Conservation (phyloP, 2,329 filamentous ascomycete genomes). For the Didymosphaeria variabile region DNA sequence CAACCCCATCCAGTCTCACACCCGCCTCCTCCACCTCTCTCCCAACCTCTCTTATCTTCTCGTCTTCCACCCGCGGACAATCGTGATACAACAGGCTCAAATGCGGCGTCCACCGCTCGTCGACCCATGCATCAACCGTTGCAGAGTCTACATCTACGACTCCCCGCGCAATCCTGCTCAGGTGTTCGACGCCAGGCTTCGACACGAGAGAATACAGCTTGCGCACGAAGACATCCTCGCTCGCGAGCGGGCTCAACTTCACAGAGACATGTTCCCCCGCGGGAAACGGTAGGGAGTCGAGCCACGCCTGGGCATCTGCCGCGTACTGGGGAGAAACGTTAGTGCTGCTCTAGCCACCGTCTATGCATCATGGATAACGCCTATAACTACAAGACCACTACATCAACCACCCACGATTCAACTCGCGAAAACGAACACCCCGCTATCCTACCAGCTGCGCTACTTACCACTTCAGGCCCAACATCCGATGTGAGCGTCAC, state of each 20-base stretch:
- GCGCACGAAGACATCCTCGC: slow-evolving; percentile 49
- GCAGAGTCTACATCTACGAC: slow-evolving; percentile 32
- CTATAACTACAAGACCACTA: too few species aligned
- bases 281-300: slow-evolving; percentile 42
- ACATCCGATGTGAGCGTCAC: slow-evolving; percentile 54
- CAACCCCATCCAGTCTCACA: slow-evolving; percentile 31
- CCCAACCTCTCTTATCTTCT: slow-evolving; percentile 33
- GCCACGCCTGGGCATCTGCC: slow-evolving; percentile 49
- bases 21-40: slow-evolving; percentile 33
- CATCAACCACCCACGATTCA: too few species aligned
- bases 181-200: slow-evolving; percentile 31
- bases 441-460: too few species aligned
- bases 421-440: too few species aligned
- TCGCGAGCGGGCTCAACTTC: slow-evolving; percentile 41
- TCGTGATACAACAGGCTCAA: slow-evolving; percentile 52
- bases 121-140: slow-evolving; percentile 41
- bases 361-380: too few species aligned
- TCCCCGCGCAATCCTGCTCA: slow-evolving; percentile 39
- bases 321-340: background rate
- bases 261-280: slow-evolving; percentile 30
- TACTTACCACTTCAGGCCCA: slow-evolving; percentile 19
- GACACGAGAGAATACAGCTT: slow-evolving; percentile 51
- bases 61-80: slow-evolving; percentile 31
- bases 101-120: slow-evolving; percentile 49
- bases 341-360: too few species aligned